Percentiles rank a stretch among this genome's conserved stretches.
phyloP scores from a whole-genome alignment of 176 grass and related monocot genomes.

The Avena insularis region DNA sequence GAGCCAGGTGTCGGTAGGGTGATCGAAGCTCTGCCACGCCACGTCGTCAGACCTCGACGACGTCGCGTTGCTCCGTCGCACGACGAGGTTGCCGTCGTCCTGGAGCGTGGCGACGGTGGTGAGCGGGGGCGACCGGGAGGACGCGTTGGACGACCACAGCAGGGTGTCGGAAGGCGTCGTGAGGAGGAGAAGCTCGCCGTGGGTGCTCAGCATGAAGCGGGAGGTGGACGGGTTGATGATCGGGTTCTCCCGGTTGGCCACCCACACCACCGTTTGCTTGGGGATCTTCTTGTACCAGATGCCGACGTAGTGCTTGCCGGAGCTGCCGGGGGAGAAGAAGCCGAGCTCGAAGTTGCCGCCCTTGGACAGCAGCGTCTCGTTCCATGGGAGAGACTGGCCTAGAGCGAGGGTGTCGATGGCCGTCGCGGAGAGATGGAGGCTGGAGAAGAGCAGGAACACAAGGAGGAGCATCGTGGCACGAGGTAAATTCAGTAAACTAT shows the following conservation, averaged over 20 bases:
- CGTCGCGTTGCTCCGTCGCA: constrained; percentile 35
- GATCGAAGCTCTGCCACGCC: constrained; percentile 75
- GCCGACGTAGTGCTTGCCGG: constrained; percentile 57
- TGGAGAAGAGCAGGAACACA: constrained; percentile 33
- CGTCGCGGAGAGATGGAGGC: neutral
- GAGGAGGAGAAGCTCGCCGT: constrained; percentile 56
- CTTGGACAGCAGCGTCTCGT: constrained; percentile 58
- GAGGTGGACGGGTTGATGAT: constrained; percentile 43
- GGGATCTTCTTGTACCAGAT: constrained; percentile 71
- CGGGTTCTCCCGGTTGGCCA: constrained; percentile 63
- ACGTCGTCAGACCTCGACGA: neutral
- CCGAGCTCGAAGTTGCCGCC: constrained; percentile 70
- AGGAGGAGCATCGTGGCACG: constrained; percentile 37
- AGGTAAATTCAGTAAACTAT: neutral
- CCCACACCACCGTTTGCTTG: constrained; percentile 55
- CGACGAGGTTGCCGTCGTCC: constrained; percentile 68
- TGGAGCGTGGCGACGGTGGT: constrained; percentile 55
- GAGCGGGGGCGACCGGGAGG: constrained; percentile 37
- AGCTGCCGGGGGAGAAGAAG: constrained; percentile 59
- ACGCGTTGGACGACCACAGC: constrained; percentile 58
- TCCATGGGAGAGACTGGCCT: constrained; percentile 56
- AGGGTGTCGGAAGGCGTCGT: constrained; percentile 20
- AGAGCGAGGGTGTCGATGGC: constrained; percentile 51
- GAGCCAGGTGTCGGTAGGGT: constrained; percentile 76
- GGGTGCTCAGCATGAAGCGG: constrained; percentile 40